Base-by-base conservation (phyloP, 495 filamentous ascomycete genomes). In the Elasticomyces elasticus region DNA sequence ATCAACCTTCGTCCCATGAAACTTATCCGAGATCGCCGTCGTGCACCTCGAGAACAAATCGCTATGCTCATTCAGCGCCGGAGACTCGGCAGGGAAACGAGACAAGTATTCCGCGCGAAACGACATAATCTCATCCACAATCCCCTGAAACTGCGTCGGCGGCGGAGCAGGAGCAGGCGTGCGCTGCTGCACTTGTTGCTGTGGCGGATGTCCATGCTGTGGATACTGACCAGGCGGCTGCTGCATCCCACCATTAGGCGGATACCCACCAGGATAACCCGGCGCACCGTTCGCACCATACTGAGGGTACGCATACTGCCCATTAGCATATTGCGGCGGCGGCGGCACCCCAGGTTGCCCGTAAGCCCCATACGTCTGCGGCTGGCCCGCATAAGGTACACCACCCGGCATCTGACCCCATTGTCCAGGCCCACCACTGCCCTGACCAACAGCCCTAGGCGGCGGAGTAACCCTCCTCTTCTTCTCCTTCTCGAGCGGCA, bases 401-500 rank as follows among this genome's bases (percentile, higher is more conserved):
- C 13, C 42, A 7, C n/a, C 17, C 26, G 20, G 41, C 20, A 33
- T 45, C 30, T 30, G 31, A 2, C 13, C 30, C 24, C 23, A 41
- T n/a, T 42, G n/a, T 25, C 42, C 43, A 24, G 12, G 9, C 41
- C 52, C 17, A 11, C 23, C 27, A 2, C 26, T 52, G 53, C 42
- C 15, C 41, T 20, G 56, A 56, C n/a, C n/a, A n/a, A n/a, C n/a
- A 26, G 62, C 49, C 27, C 56, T 64, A 11, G 54, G 65, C 19
- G 65, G 59, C 48, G 65, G 61, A 24, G 60, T 60, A 24, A 40
- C 49, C 24, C 56, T 37, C 40, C 66, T 65, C 44, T 66, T 58
- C 43, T 63, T 63, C 47, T 72, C 65, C 48, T 64, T 69, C 26
- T 72, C 69, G 25, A 70, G 62, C 11, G 66, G 59, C 0, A 66